Evolutionary conservation across 768 basidiomycete species (phyloP).

Genomic region (Mycena crocata): DNA sequence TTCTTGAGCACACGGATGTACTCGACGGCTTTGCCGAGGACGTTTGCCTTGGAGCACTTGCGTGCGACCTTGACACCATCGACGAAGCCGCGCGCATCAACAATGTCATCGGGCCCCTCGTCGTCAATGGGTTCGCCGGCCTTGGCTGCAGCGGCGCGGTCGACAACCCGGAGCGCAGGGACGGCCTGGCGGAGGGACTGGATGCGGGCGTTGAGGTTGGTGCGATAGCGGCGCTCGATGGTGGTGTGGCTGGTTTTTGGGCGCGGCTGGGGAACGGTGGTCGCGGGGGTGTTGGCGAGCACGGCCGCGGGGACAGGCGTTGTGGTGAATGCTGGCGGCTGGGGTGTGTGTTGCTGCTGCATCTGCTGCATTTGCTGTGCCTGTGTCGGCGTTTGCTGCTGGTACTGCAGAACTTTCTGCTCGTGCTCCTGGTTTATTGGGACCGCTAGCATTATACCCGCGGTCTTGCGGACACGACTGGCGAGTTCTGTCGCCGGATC

Average conservation of each 20-base stretch:
- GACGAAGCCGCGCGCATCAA: conserved; percentile 88
- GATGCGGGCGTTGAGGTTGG: conserved; percentile 89
- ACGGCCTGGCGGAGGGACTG: conserved; percentile 84
- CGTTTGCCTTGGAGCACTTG: conserved; percentile 92
- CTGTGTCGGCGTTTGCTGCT: background rate
- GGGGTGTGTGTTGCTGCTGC: conserved; percentile 30
- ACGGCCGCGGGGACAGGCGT: conserved; percentile 30
- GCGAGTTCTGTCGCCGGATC: conserved; percentile 58
- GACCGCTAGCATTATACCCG: conserved; percentile 68
- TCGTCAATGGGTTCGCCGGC: conserved; percentile 47
- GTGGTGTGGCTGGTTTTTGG: conserved; percentile 93
- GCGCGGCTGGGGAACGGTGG: conserved; percentile 44
- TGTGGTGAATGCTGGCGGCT: conserved; percentile 42
- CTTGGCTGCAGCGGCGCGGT: conserved; percentile 46
- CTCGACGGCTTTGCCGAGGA: conserved; percentile 90
- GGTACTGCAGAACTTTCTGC: conserved; percentile 25
- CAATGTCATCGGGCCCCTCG: conserved; percentile 60
- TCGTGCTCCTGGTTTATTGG: conserved; percentile 51
- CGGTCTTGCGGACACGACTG: conserved; percentile 61
- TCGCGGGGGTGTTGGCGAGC: conserved; percentile 26
- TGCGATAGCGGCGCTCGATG: conserved; percentile 89
- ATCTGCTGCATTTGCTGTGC: no score
- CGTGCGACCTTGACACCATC: conserved; percentile 94
- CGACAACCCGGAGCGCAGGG: conserved; percentile 79
- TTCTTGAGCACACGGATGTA: conserved; percentile 91